These are phyloP conservation scores for Xerophyta viscosa DNA, from an alignment of 106 monocot genomes.

Conservation along the genomic window DNA sequence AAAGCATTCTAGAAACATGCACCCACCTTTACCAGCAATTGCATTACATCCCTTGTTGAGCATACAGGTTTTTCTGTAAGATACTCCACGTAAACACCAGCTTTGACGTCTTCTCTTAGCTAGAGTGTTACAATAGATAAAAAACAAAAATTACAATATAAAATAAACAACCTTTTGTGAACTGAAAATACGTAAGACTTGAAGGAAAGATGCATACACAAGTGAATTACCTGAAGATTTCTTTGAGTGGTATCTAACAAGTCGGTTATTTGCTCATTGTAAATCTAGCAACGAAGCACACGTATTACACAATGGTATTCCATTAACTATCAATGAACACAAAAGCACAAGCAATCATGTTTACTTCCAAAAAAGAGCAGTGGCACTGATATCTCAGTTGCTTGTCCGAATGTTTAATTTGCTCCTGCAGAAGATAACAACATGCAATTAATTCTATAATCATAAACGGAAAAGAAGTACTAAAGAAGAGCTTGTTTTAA, in stretches of 20 bases:
- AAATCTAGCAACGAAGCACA: conserved; percentile 74
- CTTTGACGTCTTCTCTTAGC: conserved; percentile 93
- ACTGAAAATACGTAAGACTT: not conserved
- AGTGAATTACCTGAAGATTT: conserved; percentile 72
- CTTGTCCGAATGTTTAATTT: conserved; percentile 65
- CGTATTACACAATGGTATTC: not conserved
- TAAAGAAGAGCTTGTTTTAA: conserved; percentile 2
- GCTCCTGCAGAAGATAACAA: conserved; percentile 41
- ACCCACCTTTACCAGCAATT: conserved; percentile 73
- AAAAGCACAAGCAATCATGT: conserved; percentile 6
- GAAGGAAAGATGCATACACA: not conserved
- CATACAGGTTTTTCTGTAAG: conserved; percentile 75
- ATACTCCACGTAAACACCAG: conserved; percentile 88
- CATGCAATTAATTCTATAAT: not conserved
- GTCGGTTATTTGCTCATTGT: conserved; percentile 99
- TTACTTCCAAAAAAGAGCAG: conserved; percentile 92
- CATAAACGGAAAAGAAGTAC: not conserved
- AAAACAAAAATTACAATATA: too few species aligned
- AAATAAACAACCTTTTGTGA: too few species aligned
- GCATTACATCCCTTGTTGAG: conserved; percentile 66
- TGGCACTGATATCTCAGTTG: conserved; percentile 74
- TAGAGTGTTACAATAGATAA: conserved; percentile 13
- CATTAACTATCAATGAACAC: not conserved
- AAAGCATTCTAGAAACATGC: not conserved
- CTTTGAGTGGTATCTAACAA: conserved; percentile 68